phyloP scores from a whole-genome alignment of 1,284 basidiomycete genomes.

The Ganoderma resinaceum region DNA sequence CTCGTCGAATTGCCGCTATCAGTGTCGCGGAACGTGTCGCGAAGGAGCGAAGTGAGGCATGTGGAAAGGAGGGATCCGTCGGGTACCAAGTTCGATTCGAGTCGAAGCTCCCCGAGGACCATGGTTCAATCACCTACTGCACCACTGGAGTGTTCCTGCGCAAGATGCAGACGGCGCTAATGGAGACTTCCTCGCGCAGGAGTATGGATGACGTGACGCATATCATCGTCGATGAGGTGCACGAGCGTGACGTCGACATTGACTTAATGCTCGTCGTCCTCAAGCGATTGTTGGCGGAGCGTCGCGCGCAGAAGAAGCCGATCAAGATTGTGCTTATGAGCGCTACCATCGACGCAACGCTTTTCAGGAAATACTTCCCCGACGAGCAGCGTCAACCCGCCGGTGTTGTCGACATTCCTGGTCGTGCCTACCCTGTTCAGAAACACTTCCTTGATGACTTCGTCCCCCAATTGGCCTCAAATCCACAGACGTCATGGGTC shows the following conservation, averaged over 20 bases:
- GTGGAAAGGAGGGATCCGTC: constrained; percentile 71
- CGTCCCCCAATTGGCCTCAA: constrained; percentile 56
- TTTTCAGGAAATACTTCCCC: constrained; percentile 91
- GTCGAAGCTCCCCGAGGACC: constrained; percentile 76
- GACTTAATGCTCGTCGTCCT: constrained; percentile 93
- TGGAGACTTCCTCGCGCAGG: constrained; percentile 46
- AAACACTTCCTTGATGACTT: constrained; percentile 88
- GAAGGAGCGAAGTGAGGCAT: constrained; percentile 82
- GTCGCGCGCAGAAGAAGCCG: constrained; percentile 76
- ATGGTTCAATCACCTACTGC: constrained; percentile 93
- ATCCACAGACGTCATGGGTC: constrained; percentile 61
- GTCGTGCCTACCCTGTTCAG: constrained; percentile 89
- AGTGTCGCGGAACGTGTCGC: constrained; percentile 94
- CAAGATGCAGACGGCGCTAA: constrained; percentile 83
- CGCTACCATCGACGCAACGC: constrained; percentile 90
- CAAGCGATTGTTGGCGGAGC: constrained; percentile 84
- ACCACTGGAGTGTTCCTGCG: constrained; percentile 94
- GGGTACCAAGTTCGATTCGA: constrained; percentile 97
- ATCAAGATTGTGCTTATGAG: constrained; percentile 96
- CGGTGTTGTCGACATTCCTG: constrained; percentile 87
- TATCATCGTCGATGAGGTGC: constrained; percentile 95
- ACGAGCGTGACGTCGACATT: constrained; percentile 95
- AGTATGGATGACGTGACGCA: constrained; percentile 88
- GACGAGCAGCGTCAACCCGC: constrained; percentile 70
- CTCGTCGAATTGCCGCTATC: constrained; percentile 91